Evolutionary conservation across 2,329 filamentous ascomycete genomes (phyloP).

Genomic region (Phaeomoniella chlamydospora): DNA sequence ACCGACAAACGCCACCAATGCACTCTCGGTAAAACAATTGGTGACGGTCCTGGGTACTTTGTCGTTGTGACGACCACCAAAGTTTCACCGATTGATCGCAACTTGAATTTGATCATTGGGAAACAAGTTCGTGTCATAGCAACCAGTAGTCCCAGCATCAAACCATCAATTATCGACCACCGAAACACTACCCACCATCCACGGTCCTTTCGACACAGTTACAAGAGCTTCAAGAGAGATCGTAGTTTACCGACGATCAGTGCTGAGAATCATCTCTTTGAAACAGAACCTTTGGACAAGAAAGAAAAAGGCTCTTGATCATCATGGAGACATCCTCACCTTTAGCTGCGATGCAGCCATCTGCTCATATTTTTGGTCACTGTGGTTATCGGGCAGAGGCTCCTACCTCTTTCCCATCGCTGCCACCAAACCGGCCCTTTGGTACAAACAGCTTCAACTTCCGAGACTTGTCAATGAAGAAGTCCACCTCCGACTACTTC

Average conservation of each 20-base stretch:
- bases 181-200: no score
- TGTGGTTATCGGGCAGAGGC: conserved; percentile 48
- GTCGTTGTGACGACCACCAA: background rate
- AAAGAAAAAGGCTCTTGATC: no score
- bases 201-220: no score
- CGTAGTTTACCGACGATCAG: no score
- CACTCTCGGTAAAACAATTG: conserved; percentile 1
- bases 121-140: background rate
- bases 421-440: conserved; percentile 38
- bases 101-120: background rate
- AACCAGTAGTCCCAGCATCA: background rate
- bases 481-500: conserved; percentile 62
- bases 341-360: conserved; percentile 76
- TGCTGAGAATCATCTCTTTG: no score
- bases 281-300: no score
- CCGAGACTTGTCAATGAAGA: conserved; percentile 59
- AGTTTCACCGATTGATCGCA: background rate
- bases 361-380: conserved; percentile 41
- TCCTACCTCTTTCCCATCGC: conserved; percentile 36
- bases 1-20: background rate
- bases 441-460: conserved; percentile 60
- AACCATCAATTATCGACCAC: background rate
- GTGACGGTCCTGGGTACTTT: background rate
- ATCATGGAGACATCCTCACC: conserved; percentile 88
- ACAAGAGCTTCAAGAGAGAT: no score